Evolutionary conservation across 306 rosid genomes (phyloP), one percentile per base, ranked within the genome.

Genomic region (Lathyrus oleraceus): DNA sequence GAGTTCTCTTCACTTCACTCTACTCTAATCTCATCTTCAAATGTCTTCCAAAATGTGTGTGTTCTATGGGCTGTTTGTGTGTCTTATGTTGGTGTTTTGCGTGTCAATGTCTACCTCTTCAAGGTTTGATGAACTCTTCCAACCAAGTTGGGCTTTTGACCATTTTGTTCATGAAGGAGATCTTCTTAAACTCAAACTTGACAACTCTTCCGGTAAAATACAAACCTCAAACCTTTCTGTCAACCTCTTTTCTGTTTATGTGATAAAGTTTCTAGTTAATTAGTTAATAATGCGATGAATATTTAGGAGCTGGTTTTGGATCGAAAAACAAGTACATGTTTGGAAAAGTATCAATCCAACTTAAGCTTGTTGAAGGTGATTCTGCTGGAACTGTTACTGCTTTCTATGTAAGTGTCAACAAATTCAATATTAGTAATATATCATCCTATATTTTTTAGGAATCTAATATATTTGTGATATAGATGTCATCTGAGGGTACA

Each of bases 351-450:
- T 83, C 86, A 49, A 63, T 94, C 21, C 92, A 88, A 76, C 87
- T 94, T 36, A 94, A 94, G 87, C 97, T 94, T 57, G 65, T 94
- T 1, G 86, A 86, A 72, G 99, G 97, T 8, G 96, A 94, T 71
- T 94, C 98, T 40, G 95, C 97, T 7, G 96, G 98, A 77, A 90
- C 97, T 17, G 98, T 94, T 9, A 89, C 97, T 20, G 97, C 99
- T 58, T 94, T 84, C 81, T 94, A 90, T 77, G 99, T 88, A 69
- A 91, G 97, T 75, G 93, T 74, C 12, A 54, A 17, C 4, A 5
- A 30, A 30, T 30, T 5, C 1, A 30, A 30, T 5, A 30, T 30
- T 30, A 5, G 0, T 5, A 30, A 5, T 5, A 30, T 30, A 30
- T 30, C 6, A 30, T 5, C 6, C 7, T 5, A 5, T 5, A 30